Evolutionary conservation across 2,329 filamentous ascomycete species (phyloP), one percentile per base, ranked within the genome.

Genomic region (Huntiella moniliformis): DNA sequence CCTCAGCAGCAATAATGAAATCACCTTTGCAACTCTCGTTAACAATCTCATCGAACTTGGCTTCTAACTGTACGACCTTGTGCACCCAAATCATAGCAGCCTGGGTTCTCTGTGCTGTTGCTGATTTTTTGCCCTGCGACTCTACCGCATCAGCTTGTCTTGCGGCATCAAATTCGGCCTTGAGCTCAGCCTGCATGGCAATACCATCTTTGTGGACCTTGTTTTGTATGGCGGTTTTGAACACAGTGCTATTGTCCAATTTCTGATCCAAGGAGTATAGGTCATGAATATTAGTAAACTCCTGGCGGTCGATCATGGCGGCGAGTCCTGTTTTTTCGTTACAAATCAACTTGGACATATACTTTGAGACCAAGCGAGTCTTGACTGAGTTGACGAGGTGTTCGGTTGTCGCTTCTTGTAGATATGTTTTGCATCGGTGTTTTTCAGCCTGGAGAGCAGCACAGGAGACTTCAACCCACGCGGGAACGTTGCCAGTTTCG

Each of bases 51-150:
- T 96, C 87, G 55, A 94, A 96, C 57, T 91, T 92, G 54, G 82
- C 78, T 61, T 96, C 95, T 22, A 98, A 67, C 13, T 64, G 63
- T 41, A 98, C 65, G 2, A 96, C 82, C 54, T 94, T 86, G 54
- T 93, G 84, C 2, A 96, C 88, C 91, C 91, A 98, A 55, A 82
- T 84, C 54, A 96, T 81, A 0, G 91, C 91, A 1, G 86, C 82
- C 0, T 76, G 73, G 1, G 91, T 96, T 56, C 87, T 80, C 58
- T 85, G 80, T 22, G 18, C 40, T 1, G 33, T 38, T 12, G 37
- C 33, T 36, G 36, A 15, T 69, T 31, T 46, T 37, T 33, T 38
- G 1, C 7, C 33, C 5, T n/a, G n/a, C 10, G 71, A 65, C 3
- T 67, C 65, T 37, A 64, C 52, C 47, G 60, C 58, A 36, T 61